Base-by-base conservation (phyloP, 83 land plant species). In the Isoetes engelmannii region DNA sequence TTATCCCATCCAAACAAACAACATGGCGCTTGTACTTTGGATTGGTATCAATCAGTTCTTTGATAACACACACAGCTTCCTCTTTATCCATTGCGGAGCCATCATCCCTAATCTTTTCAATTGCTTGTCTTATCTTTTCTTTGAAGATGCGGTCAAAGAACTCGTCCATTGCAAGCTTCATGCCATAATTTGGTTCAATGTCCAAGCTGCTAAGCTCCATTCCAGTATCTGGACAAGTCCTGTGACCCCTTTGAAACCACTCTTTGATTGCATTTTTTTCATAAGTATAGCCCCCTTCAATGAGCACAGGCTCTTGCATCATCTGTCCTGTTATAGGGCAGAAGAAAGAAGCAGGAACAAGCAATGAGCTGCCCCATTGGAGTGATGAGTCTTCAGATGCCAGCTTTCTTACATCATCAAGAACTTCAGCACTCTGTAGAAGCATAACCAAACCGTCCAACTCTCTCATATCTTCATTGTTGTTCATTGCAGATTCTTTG, bases 231-330 rank as follows among this genome's bases (percentile, higher is more conserved):
- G 77, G 77, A 48, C 77, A 75, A n/a, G 19, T 75, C 15, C 4
- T 58, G 45, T 70, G 58, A 5, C 77, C 77, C 57, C 72, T 61
- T 43, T 71, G 53, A 70, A 75, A 70, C 76, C 77, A 75, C 47
- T 75, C 76, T 4, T 71, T 21, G 10, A 75, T 75, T 12, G 76
- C 77, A 47, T 57, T 71, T 61, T 74, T 75, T 67, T 75, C 77
- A 51, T 75, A 75, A 9, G 77, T 75, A 56, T 56, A 49, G 45
- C 77, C 77, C 47, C 63, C 77, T 59, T 74, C 77, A 37, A 69
- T 75, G 15, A 73, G 73, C 51, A 74, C 77, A 19, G 77, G 77
- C 45, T 75, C 77, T 57, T 61, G 43, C 77, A 75, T 75, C 28
- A 75, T 48, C 47, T 72, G 75, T 5, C 66, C 55, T 44, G 76